Conservation (phyloP, 1,139 yeast genomes). For the Nakaseomyces delphensis region DNA sequence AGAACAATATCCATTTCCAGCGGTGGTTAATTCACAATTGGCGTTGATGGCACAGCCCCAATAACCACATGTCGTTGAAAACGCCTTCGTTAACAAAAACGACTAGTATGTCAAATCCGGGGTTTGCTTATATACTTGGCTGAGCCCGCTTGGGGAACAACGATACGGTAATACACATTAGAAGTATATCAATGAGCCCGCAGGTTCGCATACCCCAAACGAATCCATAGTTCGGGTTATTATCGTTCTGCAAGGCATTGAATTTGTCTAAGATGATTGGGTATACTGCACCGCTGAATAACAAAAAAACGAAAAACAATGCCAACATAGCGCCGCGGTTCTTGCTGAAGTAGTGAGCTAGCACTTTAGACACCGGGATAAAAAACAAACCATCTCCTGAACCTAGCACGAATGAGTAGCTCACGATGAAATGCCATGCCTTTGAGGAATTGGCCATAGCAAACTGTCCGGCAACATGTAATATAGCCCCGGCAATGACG, state of each 20-base stretch:
- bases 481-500: conserved; percentile 38
- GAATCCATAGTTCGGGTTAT: conserved; percentile 39
- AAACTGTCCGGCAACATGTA: conserved; percentile 45
- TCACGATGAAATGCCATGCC: conserved; percentile 48
- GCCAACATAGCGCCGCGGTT: conserved; percentile 56
- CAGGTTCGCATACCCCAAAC: conserved; percentile 50
- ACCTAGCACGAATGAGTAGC: conserved; percentile 50
- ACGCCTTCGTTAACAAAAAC: conserved; percentile 32
- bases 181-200: conserved; percentile 42
- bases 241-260: conserved; percentile 27
- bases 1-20: too few species aligned
- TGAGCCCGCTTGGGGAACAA: conserved; percentile 28
- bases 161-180: conserved; percentile 34
- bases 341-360: conserved; percentile 53
- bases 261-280: conserved; percentile 51
- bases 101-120: conserved; percentile 11
- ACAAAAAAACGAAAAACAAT: conserved; percentile 56
- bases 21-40: too few species aligned
- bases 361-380: conserved; percentile 51
- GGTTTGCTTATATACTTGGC: conserved; percentile 18
- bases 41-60: conserved; percentile 38
- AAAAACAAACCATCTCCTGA: conserved; percentile 49
- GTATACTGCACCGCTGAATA: conserved; percentile 56
- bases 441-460: conserved; percentile 46
- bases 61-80: conserved; percentile 36